Evolutionary conservation across 2,329 filamentous ascomycete genomes (phyloP).

Genomic region (Cladosporium sp.): DNA sequence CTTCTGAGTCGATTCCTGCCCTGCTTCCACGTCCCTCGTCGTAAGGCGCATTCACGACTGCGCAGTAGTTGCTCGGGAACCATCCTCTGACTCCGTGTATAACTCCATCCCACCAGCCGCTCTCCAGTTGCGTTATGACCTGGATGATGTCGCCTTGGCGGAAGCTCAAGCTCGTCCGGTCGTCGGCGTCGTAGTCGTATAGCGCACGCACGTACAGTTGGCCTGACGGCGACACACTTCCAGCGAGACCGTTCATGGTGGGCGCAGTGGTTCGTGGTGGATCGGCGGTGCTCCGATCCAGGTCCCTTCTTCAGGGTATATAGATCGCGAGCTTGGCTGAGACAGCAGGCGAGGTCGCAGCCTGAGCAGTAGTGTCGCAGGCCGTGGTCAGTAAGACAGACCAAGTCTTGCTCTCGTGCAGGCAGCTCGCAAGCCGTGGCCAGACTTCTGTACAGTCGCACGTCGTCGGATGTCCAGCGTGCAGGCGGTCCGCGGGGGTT

Average conservation of each 20-base stretch:
- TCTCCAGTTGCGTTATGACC: constrained; percentile 96
- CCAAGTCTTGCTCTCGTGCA: not conserved
- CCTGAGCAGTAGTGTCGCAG: not conserved
- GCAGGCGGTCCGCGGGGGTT: not conserved
- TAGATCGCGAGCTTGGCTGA: constrained; percentile 8
- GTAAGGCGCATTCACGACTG: constrained; percentile 72
- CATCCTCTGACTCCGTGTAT: constrained; percentile 95
- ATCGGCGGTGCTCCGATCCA: constrained; percentile 9
- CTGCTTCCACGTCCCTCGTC: constrained; percentile 63
- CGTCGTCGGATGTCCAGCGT: not conserved
- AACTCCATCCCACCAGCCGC: constrained; percentile 98
- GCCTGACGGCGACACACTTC: constrained; percentile 47
- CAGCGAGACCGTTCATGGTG: constrained; percentile 49
- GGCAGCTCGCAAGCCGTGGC: constrained; percentile 2
- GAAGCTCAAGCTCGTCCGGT: constrained; percentile 94
- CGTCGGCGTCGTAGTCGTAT: constrained; percentile 97
- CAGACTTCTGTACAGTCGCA: not conserved
- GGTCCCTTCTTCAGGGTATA: constrained; percentile 9
- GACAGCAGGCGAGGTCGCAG: constrained; percentile 10
- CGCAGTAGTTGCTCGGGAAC: constrained; percentile 99
- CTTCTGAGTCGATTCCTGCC: constrained; percentile 38
- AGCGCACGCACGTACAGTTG: constrained; percentile 87
- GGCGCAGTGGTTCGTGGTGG: constrained; percentile 8
- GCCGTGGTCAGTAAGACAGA: not conserved
- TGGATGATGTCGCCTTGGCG: constrained; percentile 96